Evolutionary conservation across 148 eudicot genomes (phyloP).

Genomic region (Amaranthus palmeri): DNA sequence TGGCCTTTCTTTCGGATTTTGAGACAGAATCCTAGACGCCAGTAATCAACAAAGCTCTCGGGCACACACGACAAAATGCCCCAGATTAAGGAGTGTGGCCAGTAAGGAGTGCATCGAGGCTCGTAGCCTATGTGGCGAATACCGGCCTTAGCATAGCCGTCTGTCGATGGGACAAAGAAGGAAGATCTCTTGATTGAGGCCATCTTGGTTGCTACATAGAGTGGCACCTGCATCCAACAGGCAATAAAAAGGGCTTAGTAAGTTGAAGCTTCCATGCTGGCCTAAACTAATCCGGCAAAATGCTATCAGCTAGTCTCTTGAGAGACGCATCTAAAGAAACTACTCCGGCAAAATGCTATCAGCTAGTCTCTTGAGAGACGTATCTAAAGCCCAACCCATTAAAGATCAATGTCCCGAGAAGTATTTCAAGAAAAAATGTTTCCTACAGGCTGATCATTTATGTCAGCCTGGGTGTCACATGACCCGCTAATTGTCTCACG

Average conservation of each 20-base stretch:
- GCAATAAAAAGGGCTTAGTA: conserved; percentile 1
- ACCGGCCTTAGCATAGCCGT: conserved; percentile 51
- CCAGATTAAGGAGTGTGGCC: conserved; percentile 60
- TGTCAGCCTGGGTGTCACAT: background rate
- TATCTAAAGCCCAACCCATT: no score
- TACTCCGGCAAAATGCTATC: background rate
- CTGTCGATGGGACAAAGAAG: conserved; percentile 58
- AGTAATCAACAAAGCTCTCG: conserved; percentile 35
- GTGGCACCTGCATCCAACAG: conserved; percentile 46
- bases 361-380: no score
- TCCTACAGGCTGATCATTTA: background rate
- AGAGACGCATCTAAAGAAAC: no score
- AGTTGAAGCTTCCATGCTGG: background rate
- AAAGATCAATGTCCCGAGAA: no score
- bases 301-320: background rate
- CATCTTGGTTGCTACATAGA: conserved; percentile 73
- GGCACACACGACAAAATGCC: conserved; percentile 37
- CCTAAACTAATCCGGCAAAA: background rate
- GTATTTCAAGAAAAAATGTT: background rate
- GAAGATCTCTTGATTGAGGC: conserved; percentile 55
- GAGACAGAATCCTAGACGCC: conserved; percentile 40
- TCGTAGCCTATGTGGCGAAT: conserved; percentile 54
- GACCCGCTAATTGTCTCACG: background rate
- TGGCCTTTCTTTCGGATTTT: conserved; percentile 47
- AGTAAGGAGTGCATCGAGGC: conserved; percentile 52